Base-by-base conservation (phyloP, 257 asterid genomes). In the Salvia splendens region DNA sequence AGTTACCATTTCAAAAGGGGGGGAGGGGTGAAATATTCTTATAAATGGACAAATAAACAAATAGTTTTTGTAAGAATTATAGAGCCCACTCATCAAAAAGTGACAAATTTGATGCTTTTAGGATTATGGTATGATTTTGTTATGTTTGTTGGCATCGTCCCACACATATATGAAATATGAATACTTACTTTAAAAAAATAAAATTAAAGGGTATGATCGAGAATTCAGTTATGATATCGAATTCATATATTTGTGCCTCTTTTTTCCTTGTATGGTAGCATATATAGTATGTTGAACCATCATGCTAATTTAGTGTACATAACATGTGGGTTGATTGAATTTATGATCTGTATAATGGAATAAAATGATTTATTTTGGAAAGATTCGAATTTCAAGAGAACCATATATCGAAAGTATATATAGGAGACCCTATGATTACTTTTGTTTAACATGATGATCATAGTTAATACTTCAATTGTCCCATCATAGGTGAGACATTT, bases 61-160 rank as follows among this genome's bases (percentile, higher is more conserved):
- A 14, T 2, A 15, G 17, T 64, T 65, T 40, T 35, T n/a, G 61
- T 68, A 36, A 38, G 36, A 64, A 64, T 63, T 12, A 16, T 71
- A 45, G 69, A 51, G 58, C 75, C 70, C 64, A 42, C 58, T 53
- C 41, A 30, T 36, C 62, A 48, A 48, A n/a, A 55, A 20, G 53
- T 12, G 67, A 59, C 32, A 58, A 42, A 15, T 61, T 40, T 61
- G 47, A 53, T 10, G 8, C 56, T 50, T 50, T 70, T 40, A 50
- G 30, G 57, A 51, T 52, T 14, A 52, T 59, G 52, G 15, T 17
- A 17, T 45, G 73, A 50, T 60, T 41, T 54, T 28, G 17, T 17
- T 9, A 28, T 49, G 51, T 70, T 49, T 52, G 32, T 4, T 35
- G 48, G 24, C 12, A 69, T n/a, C 36, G 28, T 68, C 14, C 35